Conservation (phyloP, 495 filamentous ascomycete species). For the Staphylotrichum tortipilum region DNA sequence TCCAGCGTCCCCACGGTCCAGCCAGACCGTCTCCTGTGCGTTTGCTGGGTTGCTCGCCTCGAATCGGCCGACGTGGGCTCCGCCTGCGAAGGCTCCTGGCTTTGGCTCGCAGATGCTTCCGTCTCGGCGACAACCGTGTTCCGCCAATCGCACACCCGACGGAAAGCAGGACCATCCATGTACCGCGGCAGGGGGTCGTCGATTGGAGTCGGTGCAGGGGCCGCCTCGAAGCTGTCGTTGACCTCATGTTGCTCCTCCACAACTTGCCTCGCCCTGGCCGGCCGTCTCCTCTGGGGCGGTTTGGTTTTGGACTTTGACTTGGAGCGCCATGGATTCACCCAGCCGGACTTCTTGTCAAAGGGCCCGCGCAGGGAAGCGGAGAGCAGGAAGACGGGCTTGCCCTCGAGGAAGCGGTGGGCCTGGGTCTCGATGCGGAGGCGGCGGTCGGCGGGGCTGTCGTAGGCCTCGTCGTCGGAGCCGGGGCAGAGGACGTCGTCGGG, state of each 20-base stretch:
- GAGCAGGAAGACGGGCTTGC: conserved; percentile 48
- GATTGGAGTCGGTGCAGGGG: conserved; percentile 24
- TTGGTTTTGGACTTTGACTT: not conserved
- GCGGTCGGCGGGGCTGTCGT: conserved; percentile 41
- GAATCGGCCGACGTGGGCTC: conserved; percentile 5
- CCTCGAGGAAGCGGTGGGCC: conserved; percentile 50
- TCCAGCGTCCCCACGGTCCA: not conserved
- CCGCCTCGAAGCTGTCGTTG: conserved; percentile 11
- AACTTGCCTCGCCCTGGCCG: not conserved
- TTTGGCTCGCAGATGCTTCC: not conserved
- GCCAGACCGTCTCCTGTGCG: not conserved
- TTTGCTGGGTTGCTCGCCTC: conserved; percentile 1
- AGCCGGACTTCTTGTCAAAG: conserved; percentile 46
- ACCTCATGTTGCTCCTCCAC: not conserved
- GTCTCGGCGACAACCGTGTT: conserved; percentile 5
- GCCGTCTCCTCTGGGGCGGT: conserved; percentile 1
- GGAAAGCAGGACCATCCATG: conserved; percentile 5
- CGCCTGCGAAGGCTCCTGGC: not conserved
- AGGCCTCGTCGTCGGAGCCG: conserved; percentile 53
- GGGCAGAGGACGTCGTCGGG: conserved; percentile 35
- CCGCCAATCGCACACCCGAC: conserved; percentile 15
- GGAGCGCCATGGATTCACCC: conserved; percentile 56
- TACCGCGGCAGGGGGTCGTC: too few relatives aligned
- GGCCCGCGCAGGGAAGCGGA: conserved; percentile 57
- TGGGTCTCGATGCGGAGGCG: conserved; percentile 49